Conservation (phyloP, 1,139 yeast genomes). For the Protomyces inundatus region DNA sequence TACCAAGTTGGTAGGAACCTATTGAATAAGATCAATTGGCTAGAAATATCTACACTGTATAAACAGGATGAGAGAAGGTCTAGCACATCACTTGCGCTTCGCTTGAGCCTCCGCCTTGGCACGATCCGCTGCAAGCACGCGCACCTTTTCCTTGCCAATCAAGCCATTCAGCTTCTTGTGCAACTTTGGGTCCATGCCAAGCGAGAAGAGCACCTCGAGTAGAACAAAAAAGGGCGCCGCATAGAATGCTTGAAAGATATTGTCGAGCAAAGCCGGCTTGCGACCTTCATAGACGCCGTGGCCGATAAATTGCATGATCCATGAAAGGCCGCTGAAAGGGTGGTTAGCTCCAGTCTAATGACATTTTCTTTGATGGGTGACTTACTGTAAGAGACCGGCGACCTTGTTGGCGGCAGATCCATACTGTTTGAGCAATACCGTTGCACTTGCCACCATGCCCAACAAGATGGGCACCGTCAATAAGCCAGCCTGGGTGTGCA, state of each 20-base stretch:
- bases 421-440: slow-evolving; percentile 32
- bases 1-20: no score
- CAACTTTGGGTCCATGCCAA: slow-evolving; percentile 44
- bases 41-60: no score
- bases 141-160: neutral
- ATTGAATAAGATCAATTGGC: no score
- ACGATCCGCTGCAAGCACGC: neutral
- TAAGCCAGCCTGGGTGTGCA: slow-evolving; percentile 45
- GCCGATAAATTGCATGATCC: slow-evolving; percentile 88
- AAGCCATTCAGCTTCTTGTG: neutral
- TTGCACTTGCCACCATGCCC: slow-evolving; percentile 34
- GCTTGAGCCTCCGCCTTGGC: neutral
- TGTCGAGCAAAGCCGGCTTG: slow-evolving; percentile 84
- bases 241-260: slow-evolving; percentile 74
- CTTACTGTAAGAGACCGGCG: slow-evolving; percentile 3
- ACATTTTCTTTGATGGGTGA: neutral
- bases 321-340: slow-evolving; percentile 49
- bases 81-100: neutral
- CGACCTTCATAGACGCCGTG: slow-evolving; percentile 76
- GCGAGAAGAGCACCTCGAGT: slow-evolving; percentile 64
- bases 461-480: slow-evolving; percentile 43
- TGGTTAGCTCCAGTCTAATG: slow-evolving; percentile 36
- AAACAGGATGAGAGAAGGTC: no score
- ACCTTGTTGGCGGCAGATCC: slow-evolving; percentile 36
- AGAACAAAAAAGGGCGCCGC: slow-evolving; percentile 87